These are phyloP conservation scores for Cubamyces sp. DNA, from an alignment of 768 basidiomycete species.

Conservation along the genomic window DNA sequence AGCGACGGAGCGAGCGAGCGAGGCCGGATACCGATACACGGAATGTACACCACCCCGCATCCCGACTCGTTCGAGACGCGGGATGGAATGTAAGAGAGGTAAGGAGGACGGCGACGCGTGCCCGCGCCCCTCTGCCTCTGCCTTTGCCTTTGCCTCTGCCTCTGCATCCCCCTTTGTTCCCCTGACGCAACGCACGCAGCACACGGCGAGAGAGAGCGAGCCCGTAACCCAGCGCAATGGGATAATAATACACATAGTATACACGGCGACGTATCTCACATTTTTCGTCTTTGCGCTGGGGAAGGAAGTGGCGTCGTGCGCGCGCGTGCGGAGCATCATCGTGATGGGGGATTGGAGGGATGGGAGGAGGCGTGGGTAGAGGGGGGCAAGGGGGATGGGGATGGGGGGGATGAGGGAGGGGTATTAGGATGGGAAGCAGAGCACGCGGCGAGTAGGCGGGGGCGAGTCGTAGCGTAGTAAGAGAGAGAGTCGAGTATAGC, in stretches of 20 bases:
- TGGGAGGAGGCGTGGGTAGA: too few relatives aligned
- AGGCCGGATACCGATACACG: slow-evolving; percentile 23
- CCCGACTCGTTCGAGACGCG: neutral
- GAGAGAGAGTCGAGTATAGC: slow-evolving; percentile 20
- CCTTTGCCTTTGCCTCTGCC: too few relatives aligned
- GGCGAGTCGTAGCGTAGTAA: slow-evolving; percentile 18
- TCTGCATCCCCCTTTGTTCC: neutral
- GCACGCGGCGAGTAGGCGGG: slow-evolving; percentile 13
- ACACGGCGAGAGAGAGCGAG: slow-evolving; percentile 5
- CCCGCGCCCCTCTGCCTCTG: neutral
- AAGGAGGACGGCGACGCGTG: neutral
- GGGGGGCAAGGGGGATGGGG: neutral
- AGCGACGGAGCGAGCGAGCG: slow-evolving; percentile 11
- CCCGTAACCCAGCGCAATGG: slow-evolving; percentile 4
- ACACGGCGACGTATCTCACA: slow-evolving; percentile 21
- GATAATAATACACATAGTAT: slow-evolving; percentile 19
- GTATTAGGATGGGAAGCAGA: neutral
- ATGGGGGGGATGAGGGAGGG: neutral
- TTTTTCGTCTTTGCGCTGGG: slow-evolving; percentile 16
- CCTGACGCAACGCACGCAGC: neutral
- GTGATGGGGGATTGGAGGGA: too few relatives aligned
- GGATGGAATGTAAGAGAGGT: too few relatives aligned
- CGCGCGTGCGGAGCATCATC: slow-evolving; percentile 9
- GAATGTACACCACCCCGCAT: slow-evolving; percentile 21
- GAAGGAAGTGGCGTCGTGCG: neutral